Conservation (phyloP, 805 yeast species). For the Pichia manshurica region DNA sequence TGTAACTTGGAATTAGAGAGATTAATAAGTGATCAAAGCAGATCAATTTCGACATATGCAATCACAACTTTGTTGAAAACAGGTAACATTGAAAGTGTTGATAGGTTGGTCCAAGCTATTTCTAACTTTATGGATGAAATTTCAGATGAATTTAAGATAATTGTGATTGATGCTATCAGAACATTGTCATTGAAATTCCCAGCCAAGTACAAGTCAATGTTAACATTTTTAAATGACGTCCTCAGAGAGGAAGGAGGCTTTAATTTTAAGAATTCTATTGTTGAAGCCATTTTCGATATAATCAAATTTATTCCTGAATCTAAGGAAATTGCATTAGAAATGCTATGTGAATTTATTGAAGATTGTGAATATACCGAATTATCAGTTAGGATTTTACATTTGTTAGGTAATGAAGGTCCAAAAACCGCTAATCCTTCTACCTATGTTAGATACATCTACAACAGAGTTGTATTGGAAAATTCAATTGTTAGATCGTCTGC, state of each 20-base stretch:
- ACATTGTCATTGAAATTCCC: constrained; percentile 92
- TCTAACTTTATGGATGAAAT: constrained; percentile 87
- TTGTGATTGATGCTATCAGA: constrained; percentile 91
- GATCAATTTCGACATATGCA: constrained; percentile 93
- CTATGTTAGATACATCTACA: constrained; percentile 92
- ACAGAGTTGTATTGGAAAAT: constrained; percentile 93
- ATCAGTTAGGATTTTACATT: constrained; percentile 84
- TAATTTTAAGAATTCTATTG: constrained; percentile 76
- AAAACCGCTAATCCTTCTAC: constrained; percentile 75
- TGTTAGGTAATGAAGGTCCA: constrained; percentile 95
- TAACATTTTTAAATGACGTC: constrained; percentile 73
- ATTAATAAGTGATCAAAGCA: constrained; percentile 79
- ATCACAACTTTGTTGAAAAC: constrained; percentile 94
- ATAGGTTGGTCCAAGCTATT: constrained; percentile 81
- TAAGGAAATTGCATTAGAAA: constrained; percentile 75
- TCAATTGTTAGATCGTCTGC: constrained; percentile 95
- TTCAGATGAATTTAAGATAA: constrained; percentile 91
- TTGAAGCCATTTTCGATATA: constrained; percentile 89
- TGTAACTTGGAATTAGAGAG: constrained; percentile 84
- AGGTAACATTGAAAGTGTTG: constrained; percentile 85
- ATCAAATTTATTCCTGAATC: constrained; percentile 82
- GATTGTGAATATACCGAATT: constrained; percentile 96
- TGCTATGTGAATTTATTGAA: constrained; percentile 93
- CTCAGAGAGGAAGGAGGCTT: constrained; percentile 90
- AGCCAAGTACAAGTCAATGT: constrained; percentile 75